Percentiles rank a stretch among this genome's conserved stretches.
Evolutionary conservation across 441 rosid species (phyloP).

Genomic region (Hura crepitans): DNA sequence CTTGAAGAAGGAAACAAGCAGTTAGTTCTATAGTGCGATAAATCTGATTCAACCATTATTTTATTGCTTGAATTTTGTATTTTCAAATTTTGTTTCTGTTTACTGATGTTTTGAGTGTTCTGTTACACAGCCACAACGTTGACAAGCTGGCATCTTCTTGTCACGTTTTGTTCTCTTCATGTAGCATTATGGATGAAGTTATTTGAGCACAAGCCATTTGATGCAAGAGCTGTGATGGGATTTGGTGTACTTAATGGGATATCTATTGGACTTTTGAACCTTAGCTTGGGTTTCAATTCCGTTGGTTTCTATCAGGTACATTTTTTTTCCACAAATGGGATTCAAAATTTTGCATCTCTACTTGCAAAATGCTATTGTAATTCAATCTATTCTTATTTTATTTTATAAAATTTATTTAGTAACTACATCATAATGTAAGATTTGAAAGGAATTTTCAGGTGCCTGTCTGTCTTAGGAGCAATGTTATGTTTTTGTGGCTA

Average conservation of each 20-base stretch:
- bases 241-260: constrained; percentile 96
- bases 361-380: neutral
- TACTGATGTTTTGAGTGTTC: constrained; percentile 17
- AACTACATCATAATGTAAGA: neutral
- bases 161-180: constrained; percentile 97
- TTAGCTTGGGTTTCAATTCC: constrained; percentile 96
- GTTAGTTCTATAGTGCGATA: neutral
- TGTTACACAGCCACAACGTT: constrained; percentile 75
- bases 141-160: constrained; percentile 99
- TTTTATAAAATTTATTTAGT: neutral
- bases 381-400: neutral
- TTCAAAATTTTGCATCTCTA: constrained; percentile 8
- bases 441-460: neutral
- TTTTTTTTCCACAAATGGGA: constrained; percentile 16
- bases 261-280: constrained; percentile 92
- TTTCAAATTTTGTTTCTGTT: neutral
- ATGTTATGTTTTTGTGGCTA: neutral
- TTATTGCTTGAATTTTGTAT: neutral
- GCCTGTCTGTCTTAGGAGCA: neutral
- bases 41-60: neutral
- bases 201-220: constrained; percentile 99
- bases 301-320: constrained; percentile 98
- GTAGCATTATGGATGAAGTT: constrained; percentile 93
- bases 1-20: neutral
- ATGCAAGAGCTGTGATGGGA: constrained; percentile 97